Conservation (phyloP, 768 basidiomycete genomes). For the Psilocybe subaeruginosa region DNA sequence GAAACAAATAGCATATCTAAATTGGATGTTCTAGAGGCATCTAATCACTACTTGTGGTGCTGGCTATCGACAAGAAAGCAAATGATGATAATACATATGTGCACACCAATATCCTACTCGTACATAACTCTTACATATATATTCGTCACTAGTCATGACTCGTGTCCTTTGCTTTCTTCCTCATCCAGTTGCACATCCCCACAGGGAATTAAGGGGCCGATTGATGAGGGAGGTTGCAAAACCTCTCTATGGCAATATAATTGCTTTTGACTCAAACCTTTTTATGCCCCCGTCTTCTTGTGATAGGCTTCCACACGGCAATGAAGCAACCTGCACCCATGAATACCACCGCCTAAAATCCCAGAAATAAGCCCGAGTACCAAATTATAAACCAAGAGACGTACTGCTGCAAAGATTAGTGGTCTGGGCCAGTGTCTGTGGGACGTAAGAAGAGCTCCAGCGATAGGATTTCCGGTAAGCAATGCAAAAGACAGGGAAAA, state of each 20-base stretch:
- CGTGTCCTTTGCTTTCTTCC: not conserved
- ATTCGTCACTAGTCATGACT: not conserved
- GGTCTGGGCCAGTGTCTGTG: conserved; percentile 44
- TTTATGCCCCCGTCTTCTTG: conserved; percentile 30
- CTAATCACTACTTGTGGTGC: not conserved
- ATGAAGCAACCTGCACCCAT: conserved; percentile 34
- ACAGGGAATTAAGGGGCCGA: not conserved
- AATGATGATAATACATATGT: conserved; percentile 3
- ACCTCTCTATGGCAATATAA: conserved; percentile 3
- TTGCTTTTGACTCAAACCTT: conserved; percentile 11
- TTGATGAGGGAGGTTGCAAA: not conserved
- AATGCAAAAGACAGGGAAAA: conserved; percentile 47
- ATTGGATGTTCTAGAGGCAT: not conserved
- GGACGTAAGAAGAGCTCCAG: conserved; percentile 49
- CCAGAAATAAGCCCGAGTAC: not conserved
- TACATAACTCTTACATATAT: not conserved
- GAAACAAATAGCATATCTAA: not conserved
- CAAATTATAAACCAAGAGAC: conserved; percentile 13
- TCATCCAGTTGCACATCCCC: not conserved
- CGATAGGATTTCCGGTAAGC: conserved; percentile 54
- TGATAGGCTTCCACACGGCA: conserved; percentile 33
- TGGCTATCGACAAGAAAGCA: not conserved
- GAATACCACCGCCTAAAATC: conserved; percentile 33
- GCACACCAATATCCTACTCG: not conserved
- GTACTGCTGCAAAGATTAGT: conserved; percentile 47